Conservation (phyloP, 108 stramenopile genomes). For the Discostella pseudostelligera region DNA sequence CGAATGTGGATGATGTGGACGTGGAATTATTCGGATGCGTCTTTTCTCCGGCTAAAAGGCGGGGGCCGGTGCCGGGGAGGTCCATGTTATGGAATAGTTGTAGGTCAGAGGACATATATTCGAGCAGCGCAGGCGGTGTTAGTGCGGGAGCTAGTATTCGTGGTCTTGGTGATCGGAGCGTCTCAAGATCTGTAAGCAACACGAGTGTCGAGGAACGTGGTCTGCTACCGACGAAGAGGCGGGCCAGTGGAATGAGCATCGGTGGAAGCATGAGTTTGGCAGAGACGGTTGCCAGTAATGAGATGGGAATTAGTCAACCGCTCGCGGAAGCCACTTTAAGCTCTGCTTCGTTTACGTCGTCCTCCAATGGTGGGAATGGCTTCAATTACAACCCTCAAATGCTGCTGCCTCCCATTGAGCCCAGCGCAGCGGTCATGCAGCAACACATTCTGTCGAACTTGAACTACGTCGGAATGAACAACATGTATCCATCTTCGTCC, state of each 20-base stretch:
- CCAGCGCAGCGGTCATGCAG: constrained; percentile 12
- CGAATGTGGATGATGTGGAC: constrained; percentile 56
- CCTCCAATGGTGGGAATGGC: not conserved
- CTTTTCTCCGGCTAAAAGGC: constrained; percentile 77
- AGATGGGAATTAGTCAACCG: too few species aligned
- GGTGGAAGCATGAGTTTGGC: not conserved
- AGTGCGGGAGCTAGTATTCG: not conserved
- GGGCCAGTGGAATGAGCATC: not conserved
- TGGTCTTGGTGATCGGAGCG: too few species aligned
- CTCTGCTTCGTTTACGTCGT: too few species aligned
- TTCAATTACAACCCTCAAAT: not conserved
- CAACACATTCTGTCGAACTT: constrained; percentile 28
- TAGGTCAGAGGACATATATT: not conserved
- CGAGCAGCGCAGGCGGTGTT: not conserved
- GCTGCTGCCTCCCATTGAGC: constrained; percentile 6
- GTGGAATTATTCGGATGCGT: constrained; percentile 53
- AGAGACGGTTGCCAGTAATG: too few species aligned
- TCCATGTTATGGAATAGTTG: constrained; percentile 11
- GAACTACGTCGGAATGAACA: not conserved
- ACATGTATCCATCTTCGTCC: not conserved
- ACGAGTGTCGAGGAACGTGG: too few species aligned
- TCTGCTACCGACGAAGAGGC: not conserved
- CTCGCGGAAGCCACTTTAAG: too few species aligned
- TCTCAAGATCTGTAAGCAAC: too few species aligned
- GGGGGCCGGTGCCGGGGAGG: constrained; percentile 76